Percentiles rank a stretch among this genome's conserved stretches.
Conservation (phyloP, 805 yeast species). For the Sugiyamaella marilandica region DNA sequence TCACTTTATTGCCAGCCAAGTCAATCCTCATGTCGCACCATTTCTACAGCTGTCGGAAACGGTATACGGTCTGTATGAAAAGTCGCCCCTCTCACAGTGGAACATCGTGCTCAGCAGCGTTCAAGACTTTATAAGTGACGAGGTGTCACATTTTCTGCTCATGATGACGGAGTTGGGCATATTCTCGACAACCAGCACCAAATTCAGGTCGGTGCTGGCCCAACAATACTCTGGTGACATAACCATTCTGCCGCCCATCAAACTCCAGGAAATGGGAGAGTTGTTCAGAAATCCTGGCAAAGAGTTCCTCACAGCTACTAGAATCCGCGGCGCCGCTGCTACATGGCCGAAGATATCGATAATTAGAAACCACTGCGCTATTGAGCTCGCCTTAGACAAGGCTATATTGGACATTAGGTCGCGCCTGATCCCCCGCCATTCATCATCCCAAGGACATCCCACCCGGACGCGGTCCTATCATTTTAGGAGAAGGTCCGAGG, state of each 20-base stretch:
- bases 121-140: constrained; percentile 60
- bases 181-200: constrained; percentile 65
- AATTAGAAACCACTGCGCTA: constrained; percentile 82
- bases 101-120: constrained; percentile 22
- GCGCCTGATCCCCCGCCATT: constrained; percentile 18
- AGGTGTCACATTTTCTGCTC: constrained; percentile 72
- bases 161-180: constrained; percentile 72
- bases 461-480: constrained; percentile 8
- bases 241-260: constrained; percentile 79
- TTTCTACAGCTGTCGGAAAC: constrained; percentile 42
- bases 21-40: constrained; percentile 94
- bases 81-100: constrained; percentile 7
- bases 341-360: constrained; percentile 91
- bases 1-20: constrained; percentile 96
- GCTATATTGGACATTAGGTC: constrained; percentile 61
- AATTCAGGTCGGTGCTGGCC: constrained; percentile 66
- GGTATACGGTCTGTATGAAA: constrained; percentile 1
- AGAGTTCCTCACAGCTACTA: constrained; percentile 62
- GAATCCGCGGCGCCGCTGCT: constrained; percentile 80
- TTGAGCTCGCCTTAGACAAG: constrained; percentile 80
- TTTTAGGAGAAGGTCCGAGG: constrained; percentile 15
- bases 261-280: constrained; percentile 50
- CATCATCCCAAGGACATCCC: neutral
- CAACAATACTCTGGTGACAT: constrained; percentile 93
- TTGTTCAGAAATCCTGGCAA: constrained; percentile 78